These are phyloP conservation scores for Barnettozyma siamensis DNA, from an alignment of 805 yeast genomes.

Conservation along the genomic window DNA sequence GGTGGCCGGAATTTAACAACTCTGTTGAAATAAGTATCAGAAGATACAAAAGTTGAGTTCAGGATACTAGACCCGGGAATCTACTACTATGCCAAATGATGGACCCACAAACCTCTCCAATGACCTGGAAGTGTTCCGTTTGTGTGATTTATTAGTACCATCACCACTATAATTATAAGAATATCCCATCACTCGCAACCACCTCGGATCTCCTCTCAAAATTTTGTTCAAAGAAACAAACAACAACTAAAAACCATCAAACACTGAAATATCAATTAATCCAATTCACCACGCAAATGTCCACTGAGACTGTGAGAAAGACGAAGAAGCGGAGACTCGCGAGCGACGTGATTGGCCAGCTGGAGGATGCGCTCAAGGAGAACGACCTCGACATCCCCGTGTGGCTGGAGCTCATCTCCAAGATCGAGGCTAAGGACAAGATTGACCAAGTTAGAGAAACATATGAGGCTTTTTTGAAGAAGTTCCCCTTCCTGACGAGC, in stretches of 20 bases:
- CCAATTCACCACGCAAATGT: conserved; percentile 14
- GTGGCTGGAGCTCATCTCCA: conserved; percentile 52
- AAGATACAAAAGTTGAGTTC: no score
- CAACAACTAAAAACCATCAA: neutral
- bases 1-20: no score
- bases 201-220: no score
- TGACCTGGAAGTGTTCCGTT: no score
- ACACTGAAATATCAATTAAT: neutral
- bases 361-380: conserved; percentile 47
- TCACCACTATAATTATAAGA: no score
- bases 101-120: no score
- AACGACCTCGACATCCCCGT: conserved; percentile 48
- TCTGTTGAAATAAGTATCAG: no score
- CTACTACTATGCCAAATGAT: no score
- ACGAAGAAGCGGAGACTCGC: conserved; percentile 21
- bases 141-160: no score
- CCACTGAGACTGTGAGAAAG: conserved; percentile 1
- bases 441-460: conserved; percentile 52
- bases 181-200: no score
- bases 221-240: neutral
- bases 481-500: conserved; percentile 63
- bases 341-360: conserved; percentile 50
- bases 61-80: no score
- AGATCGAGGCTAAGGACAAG: conserved; percentile 45
- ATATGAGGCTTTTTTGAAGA: conserved; percentile 53